Conservation (phyloP, 2,329 filamentous ascomycete genomes). For the Penicillium sp. region DNA sequence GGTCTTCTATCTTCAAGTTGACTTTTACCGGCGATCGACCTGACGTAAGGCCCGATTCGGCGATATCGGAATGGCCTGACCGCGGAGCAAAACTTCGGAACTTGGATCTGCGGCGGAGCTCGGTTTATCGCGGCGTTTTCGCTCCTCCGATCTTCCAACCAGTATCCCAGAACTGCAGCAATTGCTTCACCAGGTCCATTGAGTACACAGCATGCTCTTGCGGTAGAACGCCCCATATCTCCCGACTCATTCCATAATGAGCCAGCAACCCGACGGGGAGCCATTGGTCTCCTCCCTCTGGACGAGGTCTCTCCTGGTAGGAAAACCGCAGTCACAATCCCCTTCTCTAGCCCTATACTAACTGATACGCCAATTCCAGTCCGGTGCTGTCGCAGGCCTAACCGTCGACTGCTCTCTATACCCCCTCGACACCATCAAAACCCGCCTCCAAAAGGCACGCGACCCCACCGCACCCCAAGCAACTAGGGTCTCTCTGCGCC, state of each 20-base stretch:
- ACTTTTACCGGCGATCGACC: slow-evolving; percentile 1
- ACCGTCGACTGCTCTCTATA: slow-evolving; percentile 96
- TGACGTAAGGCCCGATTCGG: slow-evolving; percentile 14
- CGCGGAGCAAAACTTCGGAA: slow-evolving; percentile 23
- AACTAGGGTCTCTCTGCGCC: slow-evolving; percentile 69
- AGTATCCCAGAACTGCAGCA: not conserved
- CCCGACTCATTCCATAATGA: slow-evolving; percentile 19
- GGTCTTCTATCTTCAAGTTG: not conserved
- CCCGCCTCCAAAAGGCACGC: slow-evolving; percentile 70
- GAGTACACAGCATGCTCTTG: slow-evolving; percentile 10
- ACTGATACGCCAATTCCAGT: slow-evolving; percentile 45
- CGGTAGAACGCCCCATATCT: slow-evolving; percentile 4
- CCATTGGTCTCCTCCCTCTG: slow-evolving; percentile 42
- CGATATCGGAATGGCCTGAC: slow-evolving; percentile 25
- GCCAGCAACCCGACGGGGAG: slow-evolving; percentile 30
- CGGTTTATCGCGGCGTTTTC: not conserved
- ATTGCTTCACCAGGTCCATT: not conserved
- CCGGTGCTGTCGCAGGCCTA: slow-evolving; percentile 87
- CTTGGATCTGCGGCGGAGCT: slow-evolving; percentile 18
- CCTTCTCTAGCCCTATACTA: not conserved
- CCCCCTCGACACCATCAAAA: slow-evolving; percentile 98
- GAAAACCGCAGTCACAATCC: slow-evolving; percentile 2
- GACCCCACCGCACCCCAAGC: slow-evolving; percentile 57
- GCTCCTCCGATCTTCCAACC: not conserved
- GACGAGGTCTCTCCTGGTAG: slow-evolving; percentile 44